Conservation (phyloP, 768 basidiomycete genomes). For the Cyclocybe cylindracea region DNA sequence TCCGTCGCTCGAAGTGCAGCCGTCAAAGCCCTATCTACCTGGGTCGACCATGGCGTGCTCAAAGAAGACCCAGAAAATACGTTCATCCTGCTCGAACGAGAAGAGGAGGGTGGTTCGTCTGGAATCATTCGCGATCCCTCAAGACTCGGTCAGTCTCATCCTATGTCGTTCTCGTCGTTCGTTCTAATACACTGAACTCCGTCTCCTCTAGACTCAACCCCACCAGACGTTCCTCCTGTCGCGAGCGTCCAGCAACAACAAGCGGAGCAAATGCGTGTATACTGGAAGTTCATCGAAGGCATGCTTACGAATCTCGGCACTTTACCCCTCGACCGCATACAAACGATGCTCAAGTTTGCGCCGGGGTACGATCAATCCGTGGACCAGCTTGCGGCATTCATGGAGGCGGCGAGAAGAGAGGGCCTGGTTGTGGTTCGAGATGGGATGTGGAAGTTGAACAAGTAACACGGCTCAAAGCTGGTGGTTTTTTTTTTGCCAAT, state of each 20-base stretch:
- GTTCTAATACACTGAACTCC: not conserved
- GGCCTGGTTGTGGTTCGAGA: constrained; percentile 71
- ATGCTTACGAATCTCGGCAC: constrained; percentile 88
- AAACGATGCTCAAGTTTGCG: constrained; percentile 83
- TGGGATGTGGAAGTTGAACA: constrained; percentile 64
- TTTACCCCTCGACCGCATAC: constrained; percentile 80
- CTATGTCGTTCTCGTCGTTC: not conserved
- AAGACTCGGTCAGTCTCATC: constrained; percentile 9
- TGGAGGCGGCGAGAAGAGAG: constrained; percentile 81
- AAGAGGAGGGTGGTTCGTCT: constrained; percentile 43
- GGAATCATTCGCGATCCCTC: constrained; percentile 9
- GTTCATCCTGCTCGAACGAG: constrained; percentile 67
- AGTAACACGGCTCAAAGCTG: constrained; percentile 6
- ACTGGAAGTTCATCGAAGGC: constrained; percentile 93
- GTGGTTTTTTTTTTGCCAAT: no score
- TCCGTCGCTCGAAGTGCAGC: constrained; percentile 63
- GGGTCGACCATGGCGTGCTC: constrained; percentile 82
- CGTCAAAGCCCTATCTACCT: constrained; percentile 76
- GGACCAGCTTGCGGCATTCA: constrained; percentile 77
- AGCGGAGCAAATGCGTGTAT: constrained; percentile 83
- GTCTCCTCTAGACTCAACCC: constrained; percentile 22
- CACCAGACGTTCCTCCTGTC: constrained; percentile 47
- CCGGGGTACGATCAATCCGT: constrained; percentile 78
- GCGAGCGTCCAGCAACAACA: constrained; percentile 70
- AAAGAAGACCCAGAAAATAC: constrained; percentile 62